These are phyloP conservation scores for Rhizopus sp. DNA, from an alignment of 371 early-diverging fungal species.

Conservation along the genomic window DNA sequence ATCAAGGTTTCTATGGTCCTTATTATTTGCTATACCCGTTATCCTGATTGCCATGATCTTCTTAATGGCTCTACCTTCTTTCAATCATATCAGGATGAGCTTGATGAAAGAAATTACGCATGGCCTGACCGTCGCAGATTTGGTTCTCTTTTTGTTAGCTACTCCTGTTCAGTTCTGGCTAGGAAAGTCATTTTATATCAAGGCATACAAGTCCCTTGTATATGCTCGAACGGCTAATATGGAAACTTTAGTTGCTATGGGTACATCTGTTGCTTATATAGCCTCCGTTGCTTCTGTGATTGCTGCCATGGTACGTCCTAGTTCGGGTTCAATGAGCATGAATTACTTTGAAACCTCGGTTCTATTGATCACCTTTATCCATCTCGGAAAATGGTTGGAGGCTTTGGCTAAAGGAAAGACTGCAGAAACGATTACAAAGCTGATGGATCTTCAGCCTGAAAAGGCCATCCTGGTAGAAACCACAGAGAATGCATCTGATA, in stretches of 20 bases:
- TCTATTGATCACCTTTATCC: constrained; percentile 70
- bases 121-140: constrained; percentile 51
- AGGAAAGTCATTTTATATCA: constrained; percentile 54
- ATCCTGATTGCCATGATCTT: constrained; percentile 63
- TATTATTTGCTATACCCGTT: constrained; percentile 63
- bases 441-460: constrained; percentile 72
- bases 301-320: constrained; percentile 47
- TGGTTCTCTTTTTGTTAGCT: constrained; percentile 53
- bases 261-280: constrained; percentile 68
- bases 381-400: constrained; percentile 73
- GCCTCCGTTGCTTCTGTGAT: constrained; percentile 60
- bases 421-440: constrained; percentile 67
- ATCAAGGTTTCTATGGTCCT: constrained; percentile 53
- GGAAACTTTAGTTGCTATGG: constrained; percentile 70
- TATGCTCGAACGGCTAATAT: constrained; percentile 68
- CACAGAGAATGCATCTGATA: not conserved
- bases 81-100: constrained; percentile 38
- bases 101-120: constrained; percentile 40
- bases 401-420: constrained; percentile 72
- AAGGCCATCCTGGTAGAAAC: constrained; percentile 53
- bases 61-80: constrained; percentile 56
- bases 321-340: constrained; percentile 34
- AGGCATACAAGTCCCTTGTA: constrained; percentile 55
- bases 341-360: constrained; percentile 71
- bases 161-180: constrained; percentile 64